Evolutionary conservation across 179 eudicot species (phyloP), one percentile per base, ranked within the genome.

Genomic region (Beta macrorhiza): DNA sequence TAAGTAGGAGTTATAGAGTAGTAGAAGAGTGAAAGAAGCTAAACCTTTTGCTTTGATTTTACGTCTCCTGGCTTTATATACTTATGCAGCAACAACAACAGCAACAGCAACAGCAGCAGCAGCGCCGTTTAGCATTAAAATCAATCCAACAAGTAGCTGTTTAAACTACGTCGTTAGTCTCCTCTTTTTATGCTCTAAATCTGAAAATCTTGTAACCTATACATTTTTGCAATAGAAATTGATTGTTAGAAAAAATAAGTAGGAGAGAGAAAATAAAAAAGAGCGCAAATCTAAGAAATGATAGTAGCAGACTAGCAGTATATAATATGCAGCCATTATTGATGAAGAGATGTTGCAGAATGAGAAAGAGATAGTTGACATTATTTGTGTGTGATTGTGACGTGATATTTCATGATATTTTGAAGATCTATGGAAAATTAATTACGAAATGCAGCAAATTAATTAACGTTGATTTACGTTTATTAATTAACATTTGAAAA

Each of bases 91-190:
- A 80, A 69, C 68, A 64, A 29, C 65, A 62, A 9, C 32, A n/a
- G 25, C 7, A 58, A n/a, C n/a, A 58, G 6, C 0, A 58, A 15
- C 16, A 25, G 25, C 25, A 25, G 25, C 0, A 11, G 71, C 82
- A 80, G 80, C 82, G 86, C 81, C 85, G 88, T 75, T 75, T 82
- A 81, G 86, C 86, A 86, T 81, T 83, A 81, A 83, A 74, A 32
- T 62, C 75, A 16, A 69, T 76, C 73, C 57, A 78, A 61, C 83
- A 76, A 81, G 64, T 75, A 71, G 71, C 77, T 80, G 69, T 22
- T 78, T 61, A 49, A 6, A 29, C 79, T 37, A 70, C 72, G 44
- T 25, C 25, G 80, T 29, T 75, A 51, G 65, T 16, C 72, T 80
- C 82, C 83, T 68, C 83, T 83, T 75, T 76, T 64, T 42, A 78